Evolutionary conservation across 768 basidiomycete genomes (phyloP), one percentile per base, ranked within the genome.

Genomic region (Collybia mongolica): DNA sequence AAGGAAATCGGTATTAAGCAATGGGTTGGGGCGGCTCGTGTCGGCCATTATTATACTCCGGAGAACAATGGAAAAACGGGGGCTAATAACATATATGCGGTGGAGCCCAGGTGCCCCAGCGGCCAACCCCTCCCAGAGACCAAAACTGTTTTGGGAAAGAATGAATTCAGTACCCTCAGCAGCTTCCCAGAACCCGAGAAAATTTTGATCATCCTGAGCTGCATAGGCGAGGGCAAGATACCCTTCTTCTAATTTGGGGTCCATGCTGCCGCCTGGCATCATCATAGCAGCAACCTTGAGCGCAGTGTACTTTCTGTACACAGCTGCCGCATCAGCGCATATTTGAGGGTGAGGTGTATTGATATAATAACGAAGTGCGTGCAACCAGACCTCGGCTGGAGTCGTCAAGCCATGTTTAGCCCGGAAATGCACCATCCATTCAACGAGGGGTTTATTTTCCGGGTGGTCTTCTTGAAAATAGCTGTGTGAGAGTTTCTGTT

Each of bases 81-180:
- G 69, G 51, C 68, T 65, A 49, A 68, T 38, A 23, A 67, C 55
- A 42, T 55, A 69, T 6, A 71, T 49, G 8, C 58, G 51, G 35
- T 68, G 63, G 1, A 68, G 29, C 5, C 43, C 47, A 11, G 47
- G 37, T 8, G 43, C 53, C 35, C 44, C 28, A 3, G 12, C 22
- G 18, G 55, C 11, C 2, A 47, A 5, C 20, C 68, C 67, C 52
- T 70, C 68, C 63, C 60, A 63, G 9, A 70, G 44, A 5, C 67
- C 66, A 29, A 66, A 65, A 9, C 60, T 47, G 39, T 65, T 65
- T 28, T 54, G 35, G n/a, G 57, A 53, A 17, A 70, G 38, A 14
- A 66, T 48, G 32, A 69, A 70, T 47, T 69, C 67, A 8, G 62
- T 52, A 9, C 52, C 63, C 5, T 52, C 53, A 7, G 61, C 59